These are phyloP conservation scores for Harringtonia lauricola DNA, from an alignment of 2,329 filamentous ascomycete species.

Conservation along the genomic window DNA sequence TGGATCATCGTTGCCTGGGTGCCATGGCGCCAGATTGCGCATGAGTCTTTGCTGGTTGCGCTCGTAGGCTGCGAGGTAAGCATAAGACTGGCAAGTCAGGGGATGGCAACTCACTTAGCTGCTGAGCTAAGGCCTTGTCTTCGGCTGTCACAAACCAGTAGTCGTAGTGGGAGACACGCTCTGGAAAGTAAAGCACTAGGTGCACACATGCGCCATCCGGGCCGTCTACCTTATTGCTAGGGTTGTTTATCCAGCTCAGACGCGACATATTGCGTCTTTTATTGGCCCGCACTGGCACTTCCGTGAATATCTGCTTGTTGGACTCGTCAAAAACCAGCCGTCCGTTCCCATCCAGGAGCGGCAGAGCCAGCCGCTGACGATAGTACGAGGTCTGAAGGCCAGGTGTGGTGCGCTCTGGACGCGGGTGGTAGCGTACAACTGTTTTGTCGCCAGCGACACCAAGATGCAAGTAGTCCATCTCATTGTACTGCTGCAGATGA, in stretches of 20 bases:
- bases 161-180: slow-evolving; percentile 13
- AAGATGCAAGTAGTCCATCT: slow-evolving; percentile 7
- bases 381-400: slow-evolving; percentile 15
- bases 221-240: neutral
- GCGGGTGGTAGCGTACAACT: slow-evolving; percentile 8
- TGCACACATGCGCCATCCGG: slow-evolving; percentile 11
- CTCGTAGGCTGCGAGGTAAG: slow-evolving; percentile 8
- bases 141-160: slow-evolving; percentile 15
- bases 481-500: slow-evolving; percentile 12
- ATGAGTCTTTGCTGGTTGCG: slow-evolving; percentile 12
- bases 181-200: slow-evolving; percentile 14
- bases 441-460: slow-evolving; percentile 1
- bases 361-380: slow-evolving; percentile 13
- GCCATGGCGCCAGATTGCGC: slow-evolving; percentile 12
- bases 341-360: slow-evolving; percentile 11
- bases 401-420: slow-evolving; percentile 12
- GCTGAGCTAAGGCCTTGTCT: slow-evolving; percentile 13
- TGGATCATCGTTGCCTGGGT: slow-evolving; percentile 12
- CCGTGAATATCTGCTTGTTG: slow-evolving; percentile 13
- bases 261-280: slow-evolving; percentile 10
- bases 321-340: slow-evolving; percentile 12
- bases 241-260: neutral
- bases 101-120: slow-evolving; percentile 8
- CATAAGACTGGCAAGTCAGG: neutral
- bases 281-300: slow-evolving; percentile 15